Evolutionary conservation across 2,329 filamentous ascomycete genomes (phyloP).

Genomic region (Neofusicoccum laricinum): DNA sequence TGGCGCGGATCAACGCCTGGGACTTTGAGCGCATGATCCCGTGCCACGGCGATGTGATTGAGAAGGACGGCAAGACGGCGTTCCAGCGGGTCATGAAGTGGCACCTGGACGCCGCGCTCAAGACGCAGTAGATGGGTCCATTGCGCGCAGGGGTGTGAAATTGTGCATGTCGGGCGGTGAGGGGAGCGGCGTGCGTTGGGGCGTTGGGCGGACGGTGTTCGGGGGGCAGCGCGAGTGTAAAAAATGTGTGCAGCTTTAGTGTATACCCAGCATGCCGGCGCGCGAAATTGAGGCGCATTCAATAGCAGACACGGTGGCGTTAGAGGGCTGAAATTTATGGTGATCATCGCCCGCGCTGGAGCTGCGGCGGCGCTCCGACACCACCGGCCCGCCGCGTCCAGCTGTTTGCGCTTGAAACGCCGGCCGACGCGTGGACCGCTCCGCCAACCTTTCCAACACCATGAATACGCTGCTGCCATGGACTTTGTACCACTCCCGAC

Average conservation of each 20-base stretch:
- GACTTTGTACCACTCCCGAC: conserved; percentile 18
- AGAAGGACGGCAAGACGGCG: conserved; percentile 68
- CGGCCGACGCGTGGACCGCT: conserved; percentile 13
- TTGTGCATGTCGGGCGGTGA: neutral
- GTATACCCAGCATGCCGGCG: neutral
- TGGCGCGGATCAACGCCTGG: conserved; percentile 71
- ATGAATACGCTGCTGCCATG: conserved; percentile 18
- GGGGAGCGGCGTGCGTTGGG: neutral
- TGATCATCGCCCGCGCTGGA: neutral
- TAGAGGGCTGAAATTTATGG: neutral
- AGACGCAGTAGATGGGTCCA: conserved; percentile 15
- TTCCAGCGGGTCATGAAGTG: conserved; percentile 79
- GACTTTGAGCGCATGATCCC: conserved; percentile 83
- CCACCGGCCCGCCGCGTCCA: conserved; percentile 7
- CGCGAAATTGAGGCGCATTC: neutral
- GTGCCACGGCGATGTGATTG: conserved; percentile 89
- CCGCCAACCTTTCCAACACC: conserved; percentile 14
- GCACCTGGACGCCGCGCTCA: conserved; percentile 58
- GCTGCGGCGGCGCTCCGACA: conserved; percentile 3
- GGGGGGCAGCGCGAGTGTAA: neutral
- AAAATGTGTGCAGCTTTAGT: neutral
- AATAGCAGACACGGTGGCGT: neutral
- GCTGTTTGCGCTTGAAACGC: conserved; percentile 16
- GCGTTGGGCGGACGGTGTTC: neutral
- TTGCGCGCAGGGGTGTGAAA: neutral